Evolutionary conservation across 495 filamentous ascomycete species (phyloP).

Genomic region (Trichoderma asperelloides): DNA sequence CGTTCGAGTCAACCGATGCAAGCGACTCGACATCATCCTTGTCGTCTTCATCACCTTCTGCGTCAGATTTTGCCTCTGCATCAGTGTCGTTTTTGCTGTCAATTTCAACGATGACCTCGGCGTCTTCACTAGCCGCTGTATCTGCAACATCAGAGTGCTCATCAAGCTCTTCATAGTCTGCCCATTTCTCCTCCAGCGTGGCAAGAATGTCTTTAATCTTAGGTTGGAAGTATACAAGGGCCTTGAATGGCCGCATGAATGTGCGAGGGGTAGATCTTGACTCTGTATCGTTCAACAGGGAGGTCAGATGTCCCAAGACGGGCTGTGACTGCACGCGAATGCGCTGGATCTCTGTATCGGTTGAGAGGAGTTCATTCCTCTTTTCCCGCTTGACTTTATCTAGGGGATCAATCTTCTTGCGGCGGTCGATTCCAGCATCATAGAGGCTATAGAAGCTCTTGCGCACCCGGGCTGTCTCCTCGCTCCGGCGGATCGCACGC

Average conservation of each 20-base stretch:
- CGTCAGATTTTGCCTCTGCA: conserved; percentile 8
- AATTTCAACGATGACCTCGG: conserved; percentile 16
- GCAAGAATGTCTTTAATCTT: conserved; percentile 26
- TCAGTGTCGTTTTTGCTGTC: conserved; percentile 9
- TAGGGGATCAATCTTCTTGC: neutral
- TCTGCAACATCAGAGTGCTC: conserved; percentile 10
- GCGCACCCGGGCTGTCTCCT: conserved; percentile 19
- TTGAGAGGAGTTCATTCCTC: neutral
- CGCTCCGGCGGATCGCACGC: conserved; percentile 19
- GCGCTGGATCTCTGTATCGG: conserved; percentile 23
- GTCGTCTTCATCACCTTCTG: conserved; percentile 10
- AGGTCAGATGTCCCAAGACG: conserved; percentile 23
- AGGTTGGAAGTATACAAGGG: conserved; percentile 29
- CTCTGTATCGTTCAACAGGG: conserved; percentile 18
- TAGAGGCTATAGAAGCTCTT: conserved; percentile 15
- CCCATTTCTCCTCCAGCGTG: conserved; percentile 30
- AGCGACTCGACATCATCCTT: conserved; percentile 18
- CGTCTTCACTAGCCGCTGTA: conserved; percentile 13
- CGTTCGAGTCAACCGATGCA: conserved; percentile 12
- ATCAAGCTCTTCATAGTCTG: conserved; percentile 21
- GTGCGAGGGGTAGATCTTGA: conserved; percentile 21
- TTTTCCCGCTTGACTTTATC: neutral
- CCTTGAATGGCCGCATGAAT: conserved; percentile 31
- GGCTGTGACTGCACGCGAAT: conserved; percentile 32
- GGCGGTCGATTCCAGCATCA: neutral